These are phyloP conservation scores for Alternaria longipes DNA, from an alignment of 2,329 filamentous ascomycete species.

Conservation along the genomic window DNA sequence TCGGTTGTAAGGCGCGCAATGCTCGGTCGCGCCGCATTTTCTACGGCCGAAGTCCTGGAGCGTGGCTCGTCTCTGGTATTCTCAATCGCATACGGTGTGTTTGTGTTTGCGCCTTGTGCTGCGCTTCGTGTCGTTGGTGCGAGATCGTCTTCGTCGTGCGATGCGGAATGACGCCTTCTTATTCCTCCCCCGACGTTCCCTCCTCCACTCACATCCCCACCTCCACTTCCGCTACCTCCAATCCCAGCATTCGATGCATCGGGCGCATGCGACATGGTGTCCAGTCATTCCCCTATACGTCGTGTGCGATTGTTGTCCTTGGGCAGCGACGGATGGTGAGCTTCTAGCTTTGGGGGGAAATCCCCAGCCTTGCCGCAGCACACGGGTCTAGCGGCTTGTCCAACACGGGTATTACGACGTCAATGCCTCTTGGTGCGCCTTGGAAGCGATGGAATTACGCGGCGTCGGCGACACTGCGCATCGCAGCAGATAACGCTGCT, in stretches of 20 bases:
- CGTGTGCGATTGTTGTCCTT: slow-evolving; percentile 4
- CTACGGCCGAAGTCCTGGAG: slow-evolving; percentile 35
- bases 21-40: slow-evolving; percentile 33
- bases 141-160: slow-evolving; percentile 36
- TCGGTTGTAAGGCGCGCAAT: slow-evolving; percentile 41
- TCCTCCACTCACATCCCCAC: background rate
- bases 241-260: slow-evolving; percentile 12
- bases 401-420: slow-evolving; percentile 3
- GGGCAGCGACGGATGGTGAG: background rate
- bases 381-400: slow-evolving; percentile 31
- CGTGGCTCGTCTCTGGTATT: slow-evolving; percentile 18
- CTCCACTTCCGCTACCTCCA: background rate
- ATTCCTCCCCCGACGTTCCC: slow-evolving; percentile 28
- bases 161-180: slow-evolving; percentile 41
- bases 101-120: slow-evolving; percentile 13
- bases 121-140: slow-evolving; percentile 17
- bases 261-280: slow-evolving; percentile 39
- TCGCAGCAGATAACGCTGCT: background rate
- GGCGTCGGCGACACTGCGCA: slow-evolving; percentile 7
- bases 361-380: background rate
- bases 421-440: slow-evolving; percentile 9
- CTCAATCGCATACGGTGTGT: slow-evolving; percentile 28
- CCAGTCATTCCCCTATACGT: slow-evolving; percentile 30
- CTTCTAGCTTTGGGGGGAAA: background rate
- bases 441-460: slow-evolving; percentile 23